Conservation (phyloP, 2,329 filamentous ascomycete genomes). For the Fonsecaea multimorphosa region DNA sequence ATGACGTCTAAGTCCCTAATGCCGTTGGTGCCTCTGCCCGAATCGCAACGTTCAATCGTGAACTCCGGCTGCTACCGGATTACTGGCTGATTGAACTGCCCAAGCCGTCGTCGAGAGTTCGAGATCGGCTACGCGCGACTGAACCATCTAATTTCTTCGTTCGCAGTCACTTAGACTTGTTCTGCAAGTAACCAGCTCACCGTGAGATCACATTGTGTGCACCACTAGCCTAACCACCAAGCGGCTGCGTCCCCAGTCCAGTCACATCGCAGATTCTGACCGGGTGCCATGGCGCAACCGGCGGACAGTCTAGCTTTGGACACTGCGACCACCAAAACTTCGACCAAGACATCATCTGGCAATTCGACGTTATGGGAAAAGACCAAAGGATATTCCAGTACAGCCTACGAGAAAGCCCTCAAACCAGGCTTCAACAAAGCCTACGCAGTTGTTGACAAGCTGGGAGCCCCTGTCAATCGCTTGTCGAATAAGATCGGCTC, state of each 20-base stretch:
- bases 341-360: slow-evolving; percentile 8
- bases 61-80: slow-evolving; percentile 32
- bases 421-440: slow-evolving; percentile 77
- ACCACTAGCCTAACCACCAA: neutral
- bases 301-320: slow-evolving; percentile 8
- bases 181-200: neutral
- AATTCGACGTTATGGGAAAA: slow-evolving; percentile 60
- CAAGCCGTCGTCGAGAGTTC: slow-evolving; percentile 5
- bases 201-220: neutral
- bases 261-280: neutral
- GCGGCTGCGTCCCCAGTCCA: neutral
- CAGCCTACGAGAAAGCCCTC: slow-evolving; percentile 52
- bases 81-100: slow-evolving; percentile 14
- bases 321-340: slow-evolving; percentile 14
- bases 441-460: slow-evolving; percentile 70
- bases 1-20: slow-evolving; percentile 23
- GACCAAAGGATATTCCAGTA: slow-evolving; percentile 54
- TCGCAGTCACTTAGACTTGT: neutral
- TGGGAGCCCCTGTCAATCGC: slow-evolving; percentile 77
- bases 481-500: slow-evolving; percentile 80
- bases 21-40: neutral
- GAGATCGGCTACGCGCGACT: slow-evolving; percentile 17
- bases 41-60: neutral
- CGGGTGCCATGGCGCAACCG: slow-evolving; percentile 24
- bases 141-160: neutral